Base-by-base conservation (phyloP, 768 basidiomycete species). In the Termitomyces sp. region DNA sequence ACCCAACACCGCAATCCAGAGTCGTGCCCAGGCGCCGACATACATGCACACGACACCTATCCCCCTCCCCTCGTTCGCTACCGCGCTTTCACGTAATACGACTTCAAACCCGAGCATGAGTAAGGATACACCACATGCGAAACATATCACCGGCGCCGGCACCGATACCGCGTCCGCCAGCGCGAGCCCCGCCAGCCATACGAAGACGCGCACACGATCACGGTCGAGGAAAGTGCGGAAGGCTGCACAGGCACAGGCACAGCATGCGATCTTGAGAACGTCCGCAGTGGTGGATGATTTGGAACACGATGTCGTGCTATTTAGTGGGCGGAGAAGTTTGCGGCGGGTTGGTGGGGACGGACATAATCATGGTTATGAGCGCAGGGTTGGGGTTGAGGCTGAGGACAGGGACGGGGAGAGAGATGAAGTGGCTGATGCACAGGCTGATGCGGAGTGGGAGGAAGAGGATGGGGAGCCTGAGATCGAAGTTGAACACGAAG, bases 1-100 rank as follows among this genome's bases (percentile, higher is more conserved):
- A 22, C 31, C 44, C 16, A 52, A 20, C 39, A 41, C 20, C 27
- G 6, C 37, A 58, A 18, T 53, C 57, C 45, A 33, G 3, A 9
- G 36, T 27, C 22, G 20, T n/a, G 4, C 41, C 9, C 41, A 42
- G 41, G 41, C 41, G 18, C 18, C 6, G 39, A 41, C 18, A 42
- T 20, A 42, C 41, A 42, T 11, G 2, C 54, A 56, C 37, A 58
- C 44, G 7, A 65, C 70, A 20, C 67, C 68, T 7, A 75, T 78
- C 34, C 72, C 74, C 5, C 63, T 76, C 18, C 76, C 77, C 8
- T 77, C 77, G 3, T 78, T 78, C 61, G 76, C 77, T 6, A 77
- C 75, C 5, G 67, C 70, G 18, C 48, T 59, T 20, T 34, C 53
- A 11, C 51, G 42, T 54, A 12, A 53, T 30, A 11, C 15, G 12